A percentile compares a stretch with the other conserved stretches of the same genome.
phyloP scores from a whole-genome alignment of 768 basidiomycete species.

The Boletus reticuloceps region DNA sequence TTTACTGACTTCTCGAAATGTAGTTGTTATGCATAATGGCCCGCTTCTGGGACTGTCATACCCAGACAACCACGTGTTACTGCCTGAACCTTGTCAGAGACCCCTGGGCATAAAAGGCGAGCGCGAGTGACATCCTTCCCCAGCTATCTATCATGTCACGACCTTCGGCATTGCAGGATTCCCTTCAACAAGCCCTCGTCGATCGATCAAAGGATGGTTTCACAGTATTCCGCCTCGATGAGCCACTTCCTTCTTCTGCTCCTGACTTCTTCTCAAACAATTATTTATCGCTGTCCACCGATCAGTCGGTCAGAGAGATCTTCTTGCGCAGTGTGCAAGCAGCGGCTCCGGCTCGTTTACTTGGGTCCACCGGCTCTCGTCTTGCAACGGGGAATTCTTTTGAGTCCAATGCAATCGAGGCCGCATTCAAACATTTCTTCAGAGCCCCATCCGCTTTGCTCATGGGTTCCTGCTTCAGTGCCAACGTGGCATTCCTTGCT shows the following conservation, averaged over 20 bases:
- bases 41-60: background rate
- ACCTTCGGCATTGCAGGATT: conserved; percentile 2
- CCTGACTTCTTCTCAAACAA: conserved; percentile 48
- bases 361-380: conserved; percentile 52
- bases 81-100: background rate
- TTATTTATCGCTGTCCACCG: conserved; percentile 46
- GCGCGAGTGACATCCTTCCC: background rate
- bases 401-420: conserved; percentile 14
- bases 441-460: conserved; percentile 43
- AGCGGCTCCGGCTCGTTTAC: conserved; percentile 19
- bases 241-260: conserved; percentile 18
- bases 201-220: conserved; percentile 6
- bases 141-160: conserved; percentile 8
- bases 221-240: conserved; percentile 10
- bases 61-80: background rate
- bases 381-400: conserved; percentile 41
- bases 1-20: background rate
- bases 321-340: conserved; percentile 32
- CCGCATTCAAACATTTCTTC: conserved; percentile 10
- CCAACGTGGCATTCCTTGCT: conserved; percentile 49
- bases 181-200: conserved; percentile 16
- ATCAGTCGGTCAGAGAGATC: conserved; percentile 27
- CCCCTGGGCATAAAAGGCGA: conserved; percentile 8
- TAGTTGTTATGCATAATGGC: background rate
- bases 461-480: conserved; percentile 53